Base-by-base conservation (phyloP, 768 basidiomycete species). In the Suillus brevipes region DNA sequence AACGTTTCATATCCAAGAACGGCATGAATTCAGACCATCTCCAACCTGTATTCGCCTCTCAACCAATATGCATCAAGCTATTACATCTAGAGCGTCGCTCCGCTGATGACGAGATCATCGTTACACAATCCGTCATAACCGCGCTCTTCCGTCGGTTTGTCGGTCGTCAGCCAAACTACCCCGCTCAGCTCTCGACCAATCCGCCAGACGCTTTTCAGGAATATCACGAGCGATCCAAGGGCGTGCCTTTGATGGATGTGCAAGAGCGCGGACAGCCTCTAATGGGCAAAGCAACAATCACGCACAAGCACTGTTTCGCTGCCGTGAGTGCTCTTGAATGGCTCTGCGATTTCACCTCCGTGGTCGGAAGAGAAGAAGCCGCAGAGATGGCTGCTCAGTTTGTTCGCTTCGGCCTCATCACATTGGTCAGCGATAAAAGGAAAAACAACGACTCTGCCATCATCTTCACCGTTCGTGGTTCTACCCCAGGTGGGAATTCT, bases 1-100 rank as follows among this genome's bases (percentile, higher is more conserved):
- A 99, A 75, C 90, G 97, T n/a, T 99, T 99, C 84, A 97, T 99
- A 82, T 92, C 90, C 78, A 98, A 97, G 84, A 99, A 99, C 76
- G 97, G 97, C 71, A 98, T 99, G 81, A 94, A 90, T 68, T 90
- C 94, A 50, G 94, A 97, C 78, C 90, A 95, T 76, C 87, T 99
- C 23, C 87, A 94, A 68, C 87, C 85, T 61, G 92, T 98, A 53
- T 99, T 99, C 76, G 85, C 87, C 18, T 84, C 91, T 0, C 95
- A 97, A 73, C 95, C 97, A 40, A 98, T 99, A 70, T 96, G 94
- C 79, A 92, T 98, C 84, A 97, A 98, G 78, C 86, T 99, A 8
- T 87, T 99, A 12, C 97, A 99, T 78, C 90, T 99, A 74, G 97
- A 99, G 76, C 87, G 97, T 62, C 88, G 95, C 37, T 86, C 91